Conservation (phyloP, 345 rosid genomes). For the Brassica rapa region DNA sequence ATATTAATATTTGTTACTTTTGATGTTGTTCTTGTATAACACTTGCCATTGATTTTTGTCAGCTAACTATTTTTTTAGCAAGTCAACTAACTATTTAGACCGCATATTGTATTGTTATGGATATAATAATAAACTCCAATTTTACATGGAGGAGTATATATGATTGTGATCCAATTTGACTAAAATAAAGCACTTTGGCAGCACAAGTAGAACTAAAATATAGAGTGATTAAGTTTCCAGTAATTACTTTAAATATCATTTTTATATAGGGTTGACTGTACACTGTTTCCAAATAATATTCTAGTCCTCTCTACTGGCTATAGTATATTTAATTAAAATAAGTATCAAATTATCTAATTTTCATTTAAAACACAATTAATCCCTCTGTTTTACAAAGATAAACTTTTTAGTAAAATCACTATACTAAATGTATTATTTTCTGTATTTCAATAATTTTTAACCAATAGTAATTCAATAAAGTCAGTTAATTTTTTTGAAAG, state of each 20-base stretch:
- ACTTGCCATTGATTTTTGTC: conserved; percentile 4
- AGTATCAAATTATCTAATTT: not conserved
- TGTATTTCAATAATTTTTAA: no score
- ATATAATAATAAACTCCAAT: not conserved
- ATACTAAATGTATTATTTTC: no score
- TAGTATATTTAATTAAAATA: not conserved
- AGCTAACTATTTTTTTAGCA: not conserved
- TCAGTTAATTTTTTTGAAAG: no score
- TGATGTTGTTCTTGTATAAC: not conserved
- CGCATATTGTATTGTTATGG: not conserved
- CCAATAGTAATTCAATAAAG: no score
- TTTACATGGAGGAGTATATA: not conserved
- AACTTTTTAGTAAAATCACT: no score
- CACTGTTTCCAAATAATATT: not conserved
- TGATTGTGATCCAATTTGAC: not conserved
- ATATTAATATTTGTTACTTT: not conserved
- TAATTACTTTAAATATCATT: not conserved
- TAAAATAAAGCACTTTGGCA: not conserved
- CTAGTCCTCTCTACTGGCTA: not conserved
- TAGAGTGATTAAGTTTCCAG: not conserved
- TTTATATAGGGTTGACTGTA: not conserved
- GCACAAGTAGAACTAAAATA: not conserved
- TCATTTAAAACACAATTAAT: not conserved
- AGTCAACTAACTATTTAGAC: not conserved
- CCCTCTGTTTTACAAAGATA: no score